Conservation (phyloP, 805 yeast species). For the Naumovozyma castellii region DNA sequence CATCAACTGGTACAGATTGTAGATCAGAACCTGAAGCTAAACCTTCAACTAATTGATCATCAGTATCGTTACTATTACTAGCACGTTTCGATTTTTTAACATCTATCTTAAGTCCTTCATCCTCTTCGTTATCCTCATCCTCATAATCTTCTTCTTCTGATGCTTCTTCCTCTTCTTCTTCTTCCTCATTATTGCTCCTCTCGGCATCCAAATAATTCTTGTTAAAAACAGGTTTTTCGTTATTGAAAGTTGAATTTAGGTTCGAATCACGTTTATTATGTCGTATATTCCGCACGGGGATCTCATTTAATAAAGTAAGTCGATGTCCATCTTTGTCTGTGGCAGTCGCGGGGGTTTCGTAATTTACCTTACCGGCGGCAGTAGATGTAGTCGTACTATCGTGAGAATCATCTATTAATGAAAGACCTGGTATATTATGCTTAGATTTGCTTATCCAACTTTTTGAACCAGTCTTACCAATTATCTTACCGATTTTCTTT, state of each 20-base stretch:
- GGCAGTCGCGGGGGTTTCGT: slow-evolving; percentile 11
- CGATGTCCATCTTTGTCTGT: slow-evolving; percentile 1
- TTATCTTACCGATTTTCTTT: slow-evolving; percentile 19
- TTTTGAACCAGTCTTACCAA: slow-evolving; percentile 9
- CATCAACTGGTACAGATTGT: slow-evolving; percentile 16
- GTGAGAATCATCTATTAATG: not conserved
- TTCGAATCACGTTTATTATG: not conserved
- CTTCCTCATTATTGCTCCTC: not conserved
- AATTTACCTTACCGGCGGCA: not conserved
- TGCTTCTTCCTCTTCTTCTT: slow-evolving; percentile 3
- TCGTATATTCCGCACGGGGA: slow-evolving; percentile 7
- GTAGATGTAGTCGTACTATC: not conserved
- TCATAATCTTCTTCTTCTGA: slow-evolving; percentile 4
- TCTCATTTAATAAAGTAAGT: slow-evolving; percentile 7
- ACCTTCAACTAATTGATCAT: too few species aligned
- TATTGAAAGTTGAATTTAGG: too few species aligned
- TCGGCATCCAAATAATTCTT: not conserved
- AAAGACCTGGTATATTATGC: not conserved
- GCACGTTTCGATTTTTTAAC: not conserved
- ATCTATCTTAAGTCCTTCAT: slow-evolving; percentile 3
- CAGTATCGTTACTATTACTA: not conserved
- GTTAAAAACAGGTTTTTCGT: not conserved
- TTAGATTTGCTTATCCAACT: slow-evolving; percentile 17
- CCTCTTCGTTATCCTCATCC: slow-evolving; percentile 3
- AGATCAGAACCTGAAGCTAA: too few species aligned